These are phyloP conservation scores for Physaria fendleri DNA, from an alignment of 345 rosid species.

Conservation along the genomic window DNA sequence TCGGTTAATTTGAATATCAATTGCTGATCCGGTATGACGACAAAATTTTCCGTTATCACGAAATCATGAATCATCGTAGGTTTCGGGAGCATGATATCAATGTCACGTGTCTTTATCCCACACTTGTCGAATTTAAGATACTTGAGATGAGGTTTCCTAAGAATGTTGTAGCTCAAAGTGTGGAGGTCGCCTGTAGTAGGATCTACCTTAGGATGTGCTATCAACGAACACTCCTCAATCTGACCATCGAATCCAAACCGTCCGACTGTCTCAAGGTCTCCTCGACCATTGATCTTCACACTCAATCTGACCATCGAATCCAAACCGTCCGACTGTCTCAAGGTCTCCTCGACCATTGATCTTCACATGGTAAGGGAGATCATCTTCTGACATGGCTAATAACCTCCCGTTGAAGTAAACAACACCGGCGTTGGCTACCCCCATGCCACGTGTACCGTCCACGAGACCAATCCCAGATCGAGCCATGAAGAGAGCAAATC, in stretches of 20 bases:
- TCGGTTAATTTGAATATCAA: constrained; percentile 62
- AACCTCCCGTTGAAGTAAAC: constrained; percentile 56
- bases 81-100: constrained; percentile 36
- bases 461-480: constrained; percentile 47
- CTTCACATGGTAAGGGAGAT: constrained; percentile 59
- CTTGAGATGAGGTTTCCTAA: constrained; percentile 47
- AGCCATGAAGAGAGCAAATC: constrained; percentile 49
- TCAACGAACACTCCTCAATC: constrained; percentile 53
- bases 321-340: constrained; percentile 49
- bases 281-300: no score
- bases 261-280: no score
- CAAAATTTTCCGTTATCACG: constrained; percentile 46
- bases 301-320: constrained; percentile 46
- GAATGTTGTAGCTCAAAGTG: constrained; percentile 54
- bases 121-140: constrained; percentile 44
- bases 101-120: constrained; percentile 48
- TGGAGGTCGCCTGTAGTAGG: constrained; percentile 51
- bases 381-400: constrained; percentile 81
- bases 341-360: constrained; percentile 48
- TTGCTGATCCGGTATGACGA: constrained; percentile 68
- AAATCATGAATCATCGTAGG: constrained; percentile 79
- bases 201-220: constrained; percentile 77
- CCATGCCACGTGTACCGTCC: constrained; percentile 49
- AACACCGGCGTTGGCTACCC: constrained; percentile 72
- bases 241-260: no score